Conservation (phyloP, 441 rosid species). For the Geranium incanum region DNA sequence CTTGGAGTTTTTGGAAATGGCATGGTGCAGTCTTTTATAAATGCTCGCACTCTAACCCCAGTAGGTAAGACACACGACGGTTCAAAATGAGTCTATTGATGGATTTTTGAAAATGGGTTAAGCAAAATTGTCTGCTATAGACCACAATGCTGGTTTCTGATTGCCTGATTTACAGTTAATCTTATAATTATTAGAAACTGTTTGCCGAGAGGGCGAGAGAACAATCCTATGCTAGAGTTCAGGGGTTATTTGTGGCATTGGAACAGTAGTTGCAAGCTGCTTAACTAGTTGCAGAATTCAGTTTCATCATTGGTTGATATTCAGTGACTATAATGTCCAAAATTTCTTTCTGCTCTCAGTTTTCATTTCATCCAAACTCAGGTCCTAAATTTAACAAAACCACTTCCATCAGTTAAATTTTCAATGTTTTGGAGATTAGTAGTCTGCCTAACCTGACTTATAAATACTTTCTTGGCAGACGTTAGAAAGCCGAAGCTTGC, state of each 20-base stretch:
- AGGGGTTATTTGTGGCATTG: background rate
- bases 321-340: background rate
- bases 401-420: background rate
- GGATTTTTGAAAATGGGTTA: background rate
- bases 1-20: constrained; percentile 88
- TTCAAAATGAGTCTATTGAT: background rate
- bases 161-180: background rate
- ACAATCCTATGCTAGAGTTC: background rate
- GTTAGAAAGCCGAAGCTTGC: constrained; percentile 71
- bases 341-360: background rate
- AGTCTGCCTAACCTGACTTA: background rate
- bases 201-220: background rate
- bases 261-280: background rate
- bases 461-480: constrained; percentile 35
- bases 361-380: background rate
- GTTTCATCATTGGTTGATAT: constrained; percentile 1
- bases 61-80: constrained; percentile 34
- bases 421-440: background rate
- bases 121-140: background rate
- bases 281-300: background rate
- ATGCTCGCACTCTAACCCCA: constrained; percentile 74
- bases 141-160: background rate
- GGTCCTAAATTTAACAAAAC: background rate
- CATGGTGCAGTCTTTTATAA: constrained; percentile 87
- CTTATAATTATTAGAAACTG: background rate